These are phyloP conservation scores for Marvania coccoides DNA, from an alignment of 139 green algal species.

Conservation along the genomic window DNA sequence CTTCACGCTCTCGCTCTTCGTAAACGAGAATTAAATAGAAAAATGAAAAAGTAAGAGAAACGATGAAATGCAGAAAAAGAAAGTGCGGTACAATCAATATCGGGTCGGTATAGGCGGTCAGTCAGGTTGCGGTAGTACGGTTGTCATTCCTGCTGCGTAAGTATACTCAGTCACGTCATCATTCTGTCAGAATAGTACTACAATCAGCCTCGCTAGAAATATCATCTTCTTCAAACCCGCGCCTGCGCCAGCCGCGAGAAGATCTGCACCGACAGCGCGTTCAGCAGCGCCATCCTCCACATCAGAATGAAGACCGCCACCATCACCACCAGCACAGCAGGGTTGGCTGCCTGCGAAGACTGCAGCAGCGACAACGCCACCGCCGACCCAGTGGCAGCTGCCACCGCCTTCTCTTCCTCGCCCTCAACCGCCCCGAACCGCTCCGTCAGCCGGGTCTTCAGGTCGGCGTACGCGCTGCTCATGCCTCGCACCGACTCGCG, in stretches of 20 bases:
- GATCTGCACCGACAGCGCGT: slow-evolving; percentile 2
- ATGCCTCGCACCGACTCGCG: slow-evolving; percentile 26
- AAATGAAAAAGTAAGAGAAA: background rate
- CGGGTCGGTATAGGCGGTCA: background rate
- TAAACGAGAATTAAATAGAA: background rate
- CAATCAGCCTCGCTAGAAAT: too few species aligned
- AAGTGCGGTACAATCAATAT: background rate
- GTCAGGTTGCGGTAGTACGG: background rate
- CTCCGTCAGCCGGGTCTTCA: slow-evolving; percentile 6
- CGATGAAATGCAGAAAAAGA: background rate
- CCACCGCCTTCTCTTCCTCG: background rate
- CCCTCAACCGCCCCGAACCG: slow-evolving; percentile 1
- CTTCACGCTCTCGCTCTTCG: too few species aligned
- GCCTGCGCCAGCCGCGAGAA: background rate
- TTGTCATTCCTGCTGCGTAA: background rate
- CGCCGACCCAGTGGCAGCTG: background rate
- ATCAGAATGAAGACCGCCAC: slow-evolving; percentile 12
- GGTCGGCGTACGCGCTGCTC: slow-evolving; percentile 8
- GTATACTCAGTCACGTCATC: too few species aligned
- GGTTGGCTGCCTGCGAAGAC: background rate
- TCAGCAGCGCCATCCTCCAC: slow-evolving; percentile 10
- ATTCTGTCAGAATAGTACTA: too few species aligned
- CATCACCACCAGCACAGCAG: slow-evolving; percentile 13
- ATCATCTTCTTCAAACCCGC: too few species aligned
- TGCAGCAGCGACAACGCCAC: background rate